These are phyloP conservation scores for Coemansia aciculifera DNA, from an alignment of 192 early-diverging fungal species.

Conservation along the genomic window DNA sequence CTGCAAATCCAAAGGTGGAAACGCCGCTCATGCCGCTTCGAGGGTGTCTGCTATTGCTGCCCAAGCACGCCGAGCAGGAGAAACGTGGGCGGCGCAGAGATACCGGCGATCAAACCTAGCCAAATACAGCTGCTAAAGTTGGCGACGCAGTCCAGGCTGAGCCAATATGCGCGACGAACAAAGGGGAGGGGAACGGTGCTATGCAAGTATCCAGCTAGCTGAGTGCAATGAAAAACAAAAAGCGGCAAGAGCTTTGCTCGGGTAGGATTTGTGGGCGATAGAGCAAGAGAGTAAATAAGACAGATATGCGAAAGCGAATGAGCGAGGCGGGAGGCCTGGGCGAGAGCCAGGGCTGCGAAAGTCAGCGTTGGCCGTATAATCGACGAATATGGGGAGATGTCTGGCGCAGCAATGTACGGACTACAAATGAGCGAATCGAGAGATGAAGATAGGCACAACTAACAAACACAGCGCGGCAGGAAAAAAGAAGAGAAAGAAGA, in stretches of 20 bases:
- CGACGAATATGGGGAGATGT: constrained; percentile 5
- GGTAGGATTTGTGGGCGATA: not conserved
- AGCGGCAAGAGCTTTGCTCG: not conserved
- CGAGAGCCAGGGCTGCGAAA: not conserved
- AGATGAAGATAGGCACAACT: not conserved
- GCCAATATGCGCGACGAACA: not conserved
- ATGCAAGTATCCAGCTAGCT: not conserved
- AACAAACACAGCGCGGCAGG: not conserved
- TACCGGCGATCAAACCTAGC: not conserved
- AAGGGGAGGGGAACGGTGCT: not conserved
- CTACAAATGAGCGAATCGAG: not conserved
- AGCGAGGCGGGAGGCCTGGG: not conserved
- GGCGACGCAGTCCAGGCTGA: not conserved
- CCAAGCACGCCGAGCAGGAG: not conserved
- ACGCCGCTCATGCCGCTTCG: constrained; percentile 7
- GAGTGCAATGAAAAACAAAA: not conserved
- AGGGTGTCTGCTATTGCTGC: constrained; percentile 3
- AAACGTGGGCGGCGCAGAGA: not conserved
- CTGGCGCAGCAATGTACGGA: not conserved
- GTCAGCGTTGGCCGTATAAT: not conserved
- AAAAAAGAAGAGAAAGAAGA: not conserved
- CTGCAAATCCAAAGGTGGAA: constrained; percentile 13
- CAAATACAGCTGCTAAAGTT: not conserved
- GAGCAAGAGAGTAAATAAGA: not conserved
- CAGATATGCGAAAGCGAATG: not conserved